Evolutionary conservation across 2,329 filamentous ascomycete genomes (phyloP), one percentile per base, ranked within the genome.

Genomic region (Drechslerella dactyloides): DNA sequence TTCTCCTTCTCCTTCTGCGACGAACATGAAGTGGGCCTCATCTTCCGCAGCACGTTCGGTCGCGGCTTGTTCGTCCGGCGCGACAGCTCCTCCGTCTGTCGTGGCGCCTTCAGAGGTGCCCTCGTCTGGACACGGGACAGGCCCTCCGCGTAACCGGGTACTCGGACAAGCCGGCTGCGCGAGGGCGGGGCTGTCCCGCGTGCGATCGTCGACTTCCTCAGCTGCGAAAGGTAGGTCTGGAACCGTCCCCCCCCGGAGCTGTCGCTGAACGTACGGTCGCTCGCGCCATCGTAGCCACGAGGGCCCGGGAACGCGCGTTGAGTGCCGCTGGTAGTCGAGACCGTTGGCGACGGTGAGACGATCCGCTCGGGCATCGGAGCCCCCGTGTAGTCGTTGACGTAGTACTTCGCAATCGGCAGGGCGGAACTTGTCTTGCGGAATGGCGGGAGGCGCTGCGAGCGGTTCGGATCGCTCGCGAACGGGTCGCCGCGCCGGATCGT

Each of bases 361-460:
- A 15, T 17, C n/a, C 37, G 37, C 37, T 42, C 37, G 15, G 37
- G 37, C 13, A 42, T 42, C 4, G 37, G 37, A 13, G n/a, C 13
- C 15, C 37, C 37, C 13, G 11, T 23, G 57, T 60, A 60, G 44
- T 48, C 52, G 30, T 69, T 69, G 37, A 54, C 53, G 23, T 61
- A 69, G 42, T 69, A 69, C n/a, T 53, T 57, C 19, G 64, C 64
- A 19, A 69, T 69, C 23, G 64, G 64, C 10, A 62, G 51, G 23
- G 46, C 27, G 33, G 51, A 56, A 8, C 50, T 56, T 11, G 64
- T 6, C 48, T 53, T 61, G 19, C 56, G 64, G n/a, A 62, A 56
- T 17, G 64, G 35, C 35, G 42, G 56, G 54, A 17, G n/a, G 37
- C 11, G 37, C 37, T 13, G 11, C 37, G 37, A 17, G 2, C 37